Evolutionary conservation across 257 asterid genomes (phyloP).

Genomic region (Ilex aquifolium): DNA sequence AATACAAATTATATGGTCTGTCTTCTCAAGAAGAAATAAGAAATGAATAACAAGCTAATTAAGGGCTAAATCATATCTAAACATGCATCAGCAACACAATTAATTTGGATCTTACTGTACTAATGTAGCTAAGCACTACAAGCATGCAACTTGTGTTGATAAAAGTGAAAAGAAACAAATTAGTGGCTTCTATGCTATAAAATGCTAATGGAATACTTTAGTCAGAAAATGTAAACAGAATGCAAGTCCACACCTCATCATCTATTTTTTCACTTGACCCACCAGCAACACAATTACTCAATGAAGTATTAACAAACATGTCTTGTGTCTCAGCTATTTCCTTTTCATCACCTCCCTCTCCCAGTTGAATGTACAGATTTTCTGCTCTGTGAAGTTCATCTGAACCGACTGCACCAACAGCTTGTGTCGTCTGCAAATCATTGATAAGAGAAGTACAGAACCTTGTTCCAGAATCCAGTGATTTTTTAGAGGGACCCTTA

Average conservation of each 20-base stretch:
- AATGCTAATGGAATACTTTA: background rate
- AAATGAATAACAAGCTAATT: too few species aligned
- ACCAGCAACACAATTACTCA: slow-evolving; percentile 13
- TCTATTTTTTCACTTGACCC: slow-evolving; percentile 36
- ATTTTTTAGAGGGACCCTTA: slow-evolving; percentile 18
- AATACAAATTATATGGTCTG: too few species aligned
- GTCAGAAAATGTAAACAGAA: background rate
- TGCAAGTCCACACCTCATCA: slow-evolving; percentile 45
- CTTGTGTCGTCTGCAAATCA: slow-evolving; percentile 33
- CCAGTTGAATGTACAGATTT: slow-evolving; percentile 52
- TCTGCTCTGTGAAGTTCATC: slow-evolving; percentile 40
- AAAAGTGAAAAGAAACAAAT: too few species aligned
- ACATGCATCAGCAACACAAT: too few species aligned
- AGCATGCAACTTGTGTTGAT: too few species aligned
- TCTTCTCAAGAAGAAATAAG: too few species aligned
- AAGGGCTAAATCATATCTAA: too few species aligned
- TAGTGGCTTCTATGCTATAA: too few species aligned
- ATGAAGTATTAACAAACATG: slow-evolving; percentile 28
- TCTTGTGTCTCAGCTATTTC: slow-evolving; percentile 30
- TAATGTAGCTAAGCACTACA: too few species aligned
- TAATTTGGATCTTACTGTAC: too few species aligned
- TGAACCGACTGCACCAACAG: slow-evolving; percentile 21
- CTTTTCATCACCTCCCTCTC: slow-evolving; percentile 43
- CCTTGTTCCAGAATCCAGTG: slow-evolving; percentile 31
- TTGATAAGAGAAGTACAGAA: slow-evolving; percentile 20